Evolutionary conservation across 2,329 filamentous ascomycete genomes (phyloP), one percentile per base, ranked within the genome.

Genomic region (Botrytis aclada): DNA sequence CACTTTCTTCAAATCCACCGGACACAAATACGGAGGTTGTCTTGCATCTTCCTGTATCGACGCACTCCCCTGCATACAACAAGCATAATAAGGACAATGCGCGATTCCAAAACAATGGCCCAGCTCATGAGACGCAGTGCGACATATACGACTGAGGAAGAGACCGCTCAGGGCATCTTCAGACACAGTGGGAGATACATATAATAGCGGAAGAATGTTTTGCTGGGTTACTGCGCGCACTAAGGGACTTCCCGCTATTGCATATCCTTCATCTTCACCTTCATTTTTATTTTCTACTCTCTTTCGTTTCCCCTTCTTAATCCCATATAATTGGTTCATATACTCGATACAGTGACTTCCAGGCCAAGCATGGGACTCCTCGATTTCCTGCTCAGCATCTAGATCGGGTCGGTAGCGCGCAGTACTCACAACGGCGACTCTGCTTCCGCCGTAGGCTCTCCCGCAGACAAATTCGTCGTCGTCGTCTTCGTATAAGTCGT

Each of bases 391-490:
- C 3, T 80, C 73, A 6, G 82, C 77, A 25, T 85, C 84, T 34
- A 89, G 81, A 0, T 60, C 45, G 0, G 90, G 90, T 64, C 88
- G 83, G 75, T 93, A 92, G 39, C 90, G 82, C 16, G 90, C 89
- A 0, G 83, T 85, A 0, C 87, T 89, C 0, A 93, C 87, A 1
- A 92, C 85, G 0, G 86, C 85, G 1, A 93, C 86, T 7, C 90
- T 84, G 73, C 86, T 89, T 0, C 86, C 88, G 0, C 90, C 90
- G 78, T 90, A 93, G 0, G 90, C 89, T 41, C 89, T 82, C 0
- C 90, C 90, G 74, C 89, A 91, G 70, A 87, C 88, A 77, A 92
- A 93, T 32, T 89, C 71, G 74, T 92, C 90, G 0, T 91, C 87
- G 0, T 90, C 66, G 41, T 79, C 78, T 71, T 80, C 78, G 39